These are phyloP conservation scores for Podospora fimiseda DNA, from an alignment of 495 filamentous ascomycete species.

Conservation along the genomic window DNA sequence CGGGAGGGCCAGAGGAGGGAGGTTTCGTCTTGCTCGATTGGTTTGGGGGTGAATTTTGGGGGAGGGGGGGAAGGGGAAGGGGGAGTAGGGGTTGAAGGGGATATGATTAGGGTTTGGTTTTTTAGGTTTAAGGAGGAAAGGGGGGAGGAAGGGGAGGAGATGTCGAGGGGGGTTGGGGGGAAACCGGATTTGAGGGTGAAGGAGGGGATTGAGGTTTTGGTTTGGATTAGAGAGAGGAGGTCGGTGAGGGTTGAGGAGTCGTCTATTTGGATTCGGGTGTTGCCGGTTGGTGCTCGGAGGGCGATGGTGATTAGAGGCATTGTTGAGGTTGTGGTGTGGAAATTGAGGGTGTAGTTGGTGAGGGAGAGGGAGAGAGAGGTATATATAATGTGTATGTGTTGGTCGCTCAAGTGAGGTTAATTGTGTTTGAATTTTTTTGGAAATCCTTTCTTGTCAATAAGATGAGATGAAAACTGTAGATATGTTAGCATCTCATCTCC, in stretches of 20 bases:
- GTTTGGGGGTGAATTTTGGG: constrained; percentile 23
- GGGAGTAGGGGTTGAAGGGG: constrained; percentile 18
- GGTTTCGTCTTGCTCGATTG: constrained; percentile 31
- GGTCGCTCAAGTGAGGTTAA: background rate
- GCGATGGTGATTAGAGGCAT: constrained; percentile 32
- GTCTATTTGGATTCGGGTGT: constrained; percentile 51
- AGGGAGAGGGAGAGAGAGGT: background rate
- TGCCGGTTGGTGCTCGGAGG: constrained; percentile 33
- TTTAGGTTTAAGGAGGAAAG: constrained; percentile 59
- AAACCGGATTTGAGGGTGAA: constrained; percentile 87
- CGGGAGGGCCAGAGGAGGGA: constrained; percentile 27
- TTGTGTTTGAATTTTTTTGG: background rate
- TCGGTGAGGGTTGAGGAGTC: constrained; percentile 55
- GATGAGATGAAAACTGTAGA: background rate
- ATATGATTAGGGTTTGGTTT: constrained; percentile 77
- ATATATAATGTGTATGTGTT: background rate
- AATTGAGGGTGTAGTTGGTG: background rate
- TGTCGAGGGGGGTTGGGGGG: constrained; percentile 63
- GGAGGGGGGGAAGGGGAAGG: constrained; percentile 1
- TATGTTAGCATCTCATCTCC: no score
- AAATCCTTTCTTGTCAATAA: no score
- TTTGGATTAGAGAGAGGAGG: constrained; percentile 40
- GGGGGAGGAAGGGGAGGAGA: constrained; percentile 30
- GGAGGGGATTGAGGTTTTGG: constrained; percentile 29
- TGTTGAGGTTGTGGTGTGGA: background rate